Evolutionary conservation across 2,329 filamentous ascomycete genomes (phyloP), one percentile per base, ranked within the genome.

Genomic region (Fusarium brachygibbosum): DNA sequence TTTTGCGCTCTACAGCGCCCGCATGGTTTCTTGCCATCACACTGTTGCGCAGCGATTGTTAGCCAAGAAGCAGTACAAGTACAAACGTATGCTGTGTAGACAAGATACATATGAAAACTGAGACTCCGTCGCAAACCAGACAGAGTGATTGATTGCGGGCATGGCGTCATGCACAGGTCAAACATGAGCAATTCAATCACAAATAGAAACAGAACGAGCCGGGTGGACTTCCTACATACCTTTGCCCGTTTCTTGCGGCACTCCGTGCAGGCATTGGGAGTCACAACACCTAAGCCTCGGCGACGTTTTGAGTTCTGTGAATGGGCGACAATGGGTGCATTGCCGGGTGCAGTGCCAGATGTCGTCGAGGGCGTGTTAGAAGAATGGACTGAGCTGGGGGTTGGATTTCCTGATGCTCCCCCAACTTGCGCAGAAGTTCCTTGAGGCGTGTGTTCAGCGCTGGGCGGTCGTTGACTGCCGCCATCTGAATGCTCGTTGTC

Each of bases 211-310:
- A 51, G 37, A 12, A 42, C 3, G 25, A 54, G 28, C 31, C n/a
- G 37, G 48, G 23, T 21, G n/a, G 46, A 52, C 38, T 42, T 37
- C 19, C 35, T 45, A 66, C 70, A 34, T 79, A 87, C 86, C 83
- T 88, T 88, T 70, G 87, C 86, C 59, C 87, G 85, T 77, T 88
- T 88, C 79, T 88, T 88, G 56, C 86, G 84, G 71, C 87, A 88
- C 74, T 88, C 87, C 19, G 85, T 88, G 74, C 87, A 88, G 25
- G 87, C 87, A 76, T 88, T 88, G 41, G 85, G 85, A 6, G 87
- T 88, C 14, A 88, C 86, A 2, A 88, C 78, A 19, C 87, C 87
- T 6, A 86, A 73, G 3, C 86, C 87, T 48, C 87, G 82, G 48
- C 84, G 81, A 17, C 86, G 80, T 74, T 88, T 88, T 5, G 84